Evolutionary conservation across 148 eudicot genomes (phyloP), one percentile per base, ranked within the genome.

Genomic region (Camellia lanceoleosa): DNA sequence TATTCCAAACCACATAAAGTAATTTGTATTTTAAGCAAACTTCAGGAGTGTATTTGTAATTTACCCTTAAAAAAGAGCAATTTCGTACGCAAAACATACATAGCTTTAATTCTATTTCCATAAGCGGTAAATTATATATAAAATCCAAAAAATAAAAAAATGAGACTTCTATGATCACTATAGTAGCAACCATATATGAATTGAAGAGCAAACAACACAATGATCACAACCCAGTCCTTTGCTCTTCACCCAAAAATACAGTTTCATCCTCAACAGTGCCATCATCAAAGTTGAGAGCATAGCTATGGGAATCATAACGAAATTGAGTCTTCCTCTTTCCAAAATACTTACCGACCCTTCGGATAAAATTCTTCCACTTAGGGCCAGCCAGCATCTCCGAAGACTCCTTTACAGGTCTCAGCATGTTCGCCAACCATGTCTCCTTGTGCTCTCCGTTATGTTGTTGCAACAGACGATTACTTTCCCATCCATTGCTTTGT

Each of bases 351-450:
- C 98, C 88, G 1, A 91, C 72, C 68, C 81, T 92, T 52, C 97
- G 80, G 0, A 92, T 61, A 7, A 94, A 87, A 79, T 91, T 94
- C 89, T 94, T 94, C 98, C 98, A 94, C 60, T 90, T 94, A n/a
- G 97, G 98, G 42, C 98, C 97, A 0, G 95, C 95, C 7, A 90
- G 83, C 3, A 86, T 41, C 82, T 94, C 98, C 4, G 97, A 86
- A 6, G 71, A 78, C 71, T 88, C 93, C 80, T 83, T 89, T 19
- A 83, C 60, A 70, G 80, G 80, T 80, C 83, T 88, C 9, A 88
- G 49, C 30, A 83, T 84, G 65, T 44, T 80, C 47, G 73, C 85
- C 16, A 90, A 12, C 97, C 94, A 92, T 5, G 86, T 55, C 46
- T 80, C 85, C 46, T 71, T 23, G 15, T 66, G 52, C 11, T 76